Base-by-base conservation (phyloP, 495 filamentous ascomycete species). In the Trichocladium antarcticum region DNA sequence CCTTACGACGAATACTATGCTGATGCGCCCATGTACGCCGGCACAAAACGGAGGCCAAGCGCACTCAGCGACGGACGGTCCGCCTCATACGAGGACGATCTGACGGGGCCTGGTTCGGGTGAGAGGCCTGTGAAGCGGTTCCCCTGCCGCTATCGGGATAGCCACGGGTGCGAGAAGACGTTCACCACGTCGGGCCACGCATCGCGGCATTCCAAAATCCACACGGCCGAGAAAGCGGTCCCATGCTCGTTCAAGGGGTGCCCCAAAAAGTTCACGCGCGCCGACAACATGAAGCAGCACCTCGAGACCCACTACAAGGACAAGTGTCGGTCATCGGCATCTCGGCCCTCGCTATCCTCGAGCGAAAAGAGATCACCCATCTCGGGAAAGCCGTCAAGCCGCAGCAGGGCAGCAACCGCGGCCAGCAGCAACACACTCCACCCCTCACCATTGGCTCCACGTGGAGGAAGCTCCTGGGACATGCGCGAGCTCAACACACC, bases 221-320 rank as follows among this genome's bases (percentile, higher is more conserved):
- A 97, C 67, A 95, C 89, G 0, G 90, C 87, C 19, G 88, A 95
- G 69, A 97, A 97, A 69, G 87, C 83, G 38, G 88, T 95, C 16
- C 76, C 80, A 41, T 97, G 90, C 68, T 82, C 85, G 0, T 87
- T 83, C 49, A 43, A 60, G 5, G 73, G 71, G 29, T 97, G 90
- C 71, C 77, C 82, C 64, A 95, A 95, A 68, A 87, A 87, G 40
- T 97, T 97, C 60, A 95, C 92, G 5, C 81, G 90, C 37, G 88
- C 92, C 59, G 90, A 97, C 69, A 97, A 97, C 68, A 96, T 96
- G 86, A 95, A 95, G 73, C 90, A 97, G 58, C 90, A 97, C 59
- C 82, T 87, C 44, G 80, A 89, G 41, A 97, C 92, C 1, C 90
- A 97, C 64, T 81, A 72, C 64, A 80, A 76, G 57, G 69, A 74